Conservation (phyloP, 106 monocot genomes). For the Dactylorhiza incarnata region DNA sequence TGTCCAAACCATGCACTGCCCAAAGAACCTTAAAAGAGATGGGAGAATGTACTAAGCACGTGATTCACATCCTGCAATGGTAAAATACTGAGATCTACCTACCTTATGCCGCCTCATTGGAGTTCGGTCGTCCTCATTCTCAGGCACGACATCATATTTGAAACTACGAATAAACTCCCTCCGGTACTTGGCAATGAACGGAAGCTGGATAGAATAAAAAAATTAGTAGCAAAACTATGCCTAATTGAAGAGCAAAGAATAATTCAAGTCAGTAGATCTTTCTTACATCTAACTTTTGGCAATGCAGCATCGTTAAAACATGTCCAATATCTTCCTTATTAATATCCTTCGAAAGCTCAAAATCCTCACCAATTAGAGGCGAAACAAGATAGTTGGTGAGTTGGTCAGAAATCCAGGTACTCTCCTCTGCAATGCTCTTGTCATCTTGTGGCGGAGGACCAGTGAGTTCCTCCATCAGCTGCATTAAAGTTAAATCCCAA, state of each 20-base stretch:
- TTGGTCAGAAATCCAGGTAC: conserved; percentile 72
- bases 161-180: conserved; percentile 78
- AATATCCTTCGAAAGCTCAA: conserved; percentile 33
- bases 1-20: conserved; percentile 76
- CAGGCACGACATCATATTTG: conserved; percentile 42
- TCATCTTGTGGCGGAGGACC: conserved; percentile 75
- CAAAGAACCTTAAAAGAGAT: conserved; percentile 58
- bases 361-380: conserved; percentile 19
- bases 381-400: conserved; percentile 29
- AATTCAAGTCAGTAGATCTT: neutral
- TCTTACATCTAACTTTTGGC: conserved; percentile 78
- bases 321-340: conserved; percentile 78
- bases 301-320: conserved; percentile 79
- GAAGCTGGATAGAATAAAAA: conserved; percentile 39
- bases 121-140: conserved; percentile 20
- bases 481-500: conserved; percentile 7
- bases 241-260: neutral
- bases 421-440: conserved; percentile 75
- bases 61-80: neutral
- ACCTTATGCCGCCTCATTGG: conserved; percentile 88
- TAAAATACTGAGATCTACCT: neutral
- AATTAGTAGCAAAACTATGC: neutral
- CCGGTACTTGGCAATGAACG: conserved; percentile 95
- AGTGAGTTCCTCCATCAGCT: conserved; percentile 80
- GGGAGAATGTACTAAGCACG: neutral